Evolutionary conservation across 768 basidiomycete genomes (phyloP).

Genomic region (Dendrothele bispora): DNA sequence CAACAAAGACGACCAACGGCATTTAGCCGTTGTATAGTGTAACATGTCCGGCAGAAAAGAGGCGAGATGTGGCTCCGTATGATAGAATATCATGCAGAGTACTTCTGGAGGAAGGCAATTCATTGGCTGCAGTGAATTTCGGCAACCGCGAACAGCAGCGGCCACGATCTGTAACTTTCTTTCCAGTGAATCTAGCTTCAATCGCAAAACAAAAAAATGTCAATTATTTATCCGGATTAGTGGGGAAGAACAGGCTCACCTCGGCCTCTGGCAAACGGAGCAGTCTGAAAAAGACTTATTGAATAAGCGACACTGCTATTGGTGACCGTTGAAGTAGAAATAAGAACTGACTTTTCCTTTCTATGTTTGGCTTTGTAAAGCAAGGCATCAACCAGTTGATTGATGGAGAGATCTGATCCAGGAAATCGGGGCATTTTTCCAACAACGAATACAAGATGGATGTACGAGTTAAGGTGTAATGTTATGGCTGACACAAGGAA

Average conservation of each 20-base stretch:
- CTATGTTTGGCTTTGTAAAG: conserved; percentile 7
- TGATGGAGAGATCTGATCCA: background rate
- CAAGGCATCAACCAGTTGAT: conserved; percentile 5
- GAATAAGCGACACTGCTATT: background rate
- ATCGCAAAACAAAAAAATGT: background rate
- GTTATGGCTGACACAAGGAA: too few species aligned
- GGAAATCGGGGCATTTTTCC: too few species aligned
- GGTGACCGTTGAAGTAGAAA: too few species aligned
- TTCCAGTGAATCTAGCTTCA: conserved; percentile 2
- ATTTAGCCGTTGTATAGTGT: background rate
- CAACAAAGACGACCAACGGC: conserved; percentile 5
- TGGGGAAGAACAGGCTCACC: background rate
- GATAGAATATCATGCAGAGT: conserved; percentile 7
- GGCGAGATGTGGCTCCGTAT: conserved; percentile 5
- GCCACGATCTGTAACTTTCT: conserved; percentile 5
- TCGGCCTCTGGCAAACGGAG: conserved; percentile 2
- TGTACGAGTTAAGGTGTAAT: too few species aligned
- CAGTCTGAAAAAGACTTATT: background rate
- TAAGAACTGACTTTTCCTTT: conserved; percentile 2
- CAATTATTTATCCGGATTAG: background rate
- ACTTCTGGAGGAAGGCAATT: conserved; percentile 13
- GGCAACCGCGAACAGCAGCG: conserved; percentile 9
- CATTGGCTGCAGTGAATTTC: conserved; percentile 10
- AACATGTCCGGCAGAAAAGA: conserved; percentile 6
- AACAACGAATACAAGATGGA: too few species aligned